Evolutionary conservation across 176 grass and related monocot genomes (phyloP), one percentile per base, ranked within the genome.

Genomic region (Oryza brachyantha): DNA sequence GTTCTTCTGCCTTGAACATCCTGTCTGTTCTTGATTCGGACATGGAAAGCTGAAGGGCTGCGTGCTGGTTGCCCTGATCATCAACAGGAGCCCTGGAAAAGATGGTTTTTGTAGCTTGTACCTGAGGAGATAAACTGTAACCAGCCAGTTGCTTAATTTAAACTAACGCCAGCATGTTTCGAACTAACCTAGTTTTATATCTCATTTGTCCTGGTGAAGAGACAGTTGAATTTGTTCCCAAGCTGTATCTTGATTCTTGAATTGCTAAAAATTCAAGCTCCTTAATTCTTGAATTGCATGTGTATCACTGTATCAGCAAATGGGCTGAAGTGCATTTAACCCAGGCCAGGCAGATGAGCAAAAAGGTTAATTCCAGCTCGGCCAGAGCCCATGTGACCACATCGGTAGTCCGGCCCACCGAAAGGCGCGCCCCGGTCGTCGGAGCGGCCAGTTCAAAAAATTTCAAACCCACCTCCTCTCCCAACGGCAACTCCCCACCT

Each of bases 1-100:
- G 85, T 31, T 98, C 92, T 24, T 85, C 95, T 10, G 92, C 95
- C 75, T 81, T 98, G 78, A 91, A 83, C 74, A 82, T 98, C 29
- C 85, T 89, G 77, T 86, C 87, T 13, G 78, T 98, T 63, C 62
- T 94, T 66, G 87, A 94, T 87, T 92, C 85, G 35, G 92, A 89
- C 71, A 68, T 29, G 26, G 85, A 93, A 59, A 84, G 66, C 59
- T 98, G 80, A 98, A 84, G 42, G 39, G 34, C 38, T 50, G 80
- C 13, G 24, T 5, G 22, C 25, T 70, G 25, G n/a, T 68, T 68
- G 37, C 22, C 22, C 24, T 59, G 34, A 34, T 55, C 39, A 32
- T 31, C 61, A 41, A 3, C 32, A 59, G 24, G 45, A 73, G 29
- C 14, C 22, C 38, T 41, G 8, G 10, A 54, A 54, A 65, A 43